A percentile compares a stretch with the other conserved stretches of the same genome.
Conservation (phyloP, 2,329 filamentous ascomycete genomes). For the Pestalotiopsis fici region DNA sequence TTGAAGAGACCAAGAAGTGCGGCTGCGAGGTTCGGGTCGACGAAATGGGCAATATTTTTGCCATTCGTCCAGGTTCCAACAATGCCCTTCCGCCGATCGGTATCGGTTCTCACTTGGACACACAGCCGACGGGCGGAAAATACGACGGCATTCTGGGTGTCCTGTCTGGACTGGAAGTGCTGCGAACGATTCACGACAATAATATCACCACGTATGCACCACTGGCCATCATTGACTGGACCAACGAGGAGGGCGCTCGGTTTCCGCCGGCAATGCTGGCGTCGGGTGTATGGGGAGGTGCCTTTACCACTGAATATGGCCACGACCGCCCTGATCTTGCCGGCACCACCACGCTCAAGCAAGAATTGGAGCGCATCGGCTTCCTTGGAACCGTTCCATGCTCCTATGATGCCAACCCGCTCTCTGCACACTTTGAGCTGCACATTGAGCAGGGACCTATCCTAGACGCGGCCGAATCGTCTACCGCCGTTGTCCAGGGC, state of each 20-base stretch:
- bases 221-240: constrained; percentile 75
- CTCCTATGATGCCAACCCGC: constrained; percentile 14
- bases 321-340: neutral
- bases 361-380: constrained; percentile 19
- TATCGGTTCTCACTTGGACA: constrained; percentile 68
- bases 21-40: constrained; percentile 17
- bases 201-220: constrained; percentile 67
- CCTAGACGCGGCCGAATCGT: constrained; percentile 13
- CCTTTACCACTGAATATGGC: neutral
- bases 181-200: constrained; percentile 66
- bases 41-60: constrained; percentile 23
- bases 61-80: constrained; percentile 57
- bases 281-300: neutral
- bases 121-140: constrained; percentile 54
- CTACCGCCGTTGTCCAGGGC: constrained; percentile 17
- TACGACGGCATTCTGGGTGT: constrained; percentile 79
- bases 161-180: constrained; percentile 68
- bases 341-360: constrained; percentile 3
- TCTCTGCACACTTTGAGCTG: constrained; percentile 21
- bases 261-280: too few species aligned
- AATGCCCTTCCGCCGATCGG: constrained; percentile 62
- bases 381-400: constrained; percentile 15
- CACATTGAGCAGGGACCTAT: constrained; percentile 21
- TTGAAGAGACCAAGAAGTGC: constrained; percentile 14
- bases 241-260: constrained; percentile 43